These are phyloP conservation scores for Aphanomyces cochlioides DNA, from an alignment of 352 stramenopile species.

Conservation along the genomic window DNA sequence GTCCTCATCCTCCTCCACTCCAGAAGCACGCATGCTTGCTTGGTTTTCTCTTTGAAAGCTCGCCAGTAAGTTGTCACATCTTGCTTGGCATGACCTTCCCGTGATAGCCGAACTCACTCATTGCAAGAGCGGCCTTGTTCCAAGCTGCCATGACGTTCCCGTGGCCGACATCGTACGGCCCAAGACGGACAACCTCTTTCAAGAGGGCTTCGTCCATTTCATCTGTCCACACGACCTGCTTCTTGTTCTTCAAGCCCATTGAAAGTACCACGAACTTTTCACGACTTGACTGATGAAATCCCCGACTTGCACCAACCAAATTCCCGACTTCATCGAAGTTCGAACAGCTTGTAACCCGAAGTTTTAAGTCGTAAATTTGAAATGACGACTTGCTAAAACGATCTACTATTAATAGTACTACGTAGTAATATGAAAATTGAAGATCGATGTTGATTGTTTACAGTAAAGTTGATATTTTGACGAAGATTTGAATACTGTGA, in stretches of 20 bases:
- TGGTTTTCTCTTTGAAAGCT: background rate
- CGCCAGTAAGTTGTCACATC: background rate
- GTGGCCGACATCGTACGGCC: constrained; percentile 3
- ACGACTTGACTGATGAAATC: constrained; percentile 8
- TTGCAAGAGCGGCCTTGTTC: background rate
- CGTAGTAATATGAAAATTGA: background rate
- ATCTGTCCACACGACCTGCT: constrained; percentile 8
- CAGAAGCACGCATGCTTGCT: constrained; percentile 2
- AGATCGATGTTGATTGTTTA: too few relatives aligned
- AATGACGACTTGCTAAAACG: constrained; percentile 17
- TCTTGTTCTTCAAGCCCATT: constrained; percentile 5
- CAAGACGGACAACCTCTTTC: constrained; percentile 10
- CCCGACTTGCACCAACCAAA: background rate
- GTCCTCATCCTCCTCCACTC: background rate
- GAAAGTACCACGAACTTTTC: background rate
- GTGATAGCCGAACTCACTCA: background rate
- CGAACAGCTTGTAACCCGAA: constrained; percentile 13
- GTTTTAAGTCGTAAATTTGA: constrained; percentile 15
- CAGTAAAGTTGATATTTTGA: too few relatives aligned
- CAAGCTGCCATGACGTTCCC: background rate
- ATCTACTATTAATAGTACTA: too few relatives aligned
- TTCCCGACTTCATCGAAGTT: constrained; percentile 9
- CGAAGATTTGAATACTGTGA: too few relatives aligned
- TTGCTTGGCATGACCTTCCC: background rate
- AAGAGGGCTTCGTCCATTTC: constrained; percentile 8